Conservation (phyloP, 139 green algal species). For the Micractinium conductrix region DNA sequence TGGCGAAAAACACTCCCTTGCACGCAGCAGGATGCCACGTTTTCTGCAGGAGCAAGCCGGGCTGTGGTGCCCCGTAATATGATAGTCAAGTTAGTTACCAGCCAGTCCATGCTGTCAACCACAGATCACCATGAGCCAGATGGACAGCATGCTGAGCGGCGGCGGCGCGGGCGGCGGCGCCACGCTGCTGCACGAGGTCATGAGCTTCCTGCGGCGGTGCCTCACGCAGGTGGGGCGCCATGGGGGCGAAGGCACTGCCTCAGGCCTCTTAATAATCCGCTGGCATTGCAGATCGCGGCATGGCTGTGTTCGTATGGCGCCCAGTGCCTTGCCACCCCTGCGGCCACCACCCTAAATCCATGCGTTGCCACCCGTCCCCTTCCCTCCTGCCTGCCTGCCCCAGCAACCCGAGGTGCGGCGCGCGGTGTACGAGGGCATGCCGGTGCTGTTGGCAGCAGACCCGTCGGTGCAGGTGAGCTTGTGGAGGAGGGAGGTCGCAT, state of each 20-base stretch:
- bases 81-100: too few species aligned
- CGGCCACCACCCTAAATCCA: too few species aligned
- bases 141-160: slow-evolving; percentile 20
- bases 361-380: neutral
- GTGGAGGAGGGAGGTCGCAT: too few species aligned
- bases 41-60: too few species aligned
- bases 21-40: too few species aligned
- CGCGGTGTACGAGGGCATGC: slow-evolving; percentile 41
- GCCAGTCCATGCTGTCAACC: neutral
- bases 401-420: slow-evolving; percentile 45
- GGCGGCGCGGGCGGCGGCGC: slow-evolving; percentile 17
- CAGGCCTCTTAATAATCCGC: too few species aligned
- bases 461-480: slow-evolving; percentile 26
- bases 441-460: slow-evolving; percentile 36
- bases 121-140: slow-evolving; percentile 39
- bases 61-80: too few species aligned
- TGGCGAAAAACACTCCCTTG: too few species aligned
- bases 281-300: too few species aligned
- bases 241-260: too few species aligned
- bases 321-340: too few species aligned
- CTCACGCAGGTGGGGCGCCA: slow-evolving; percentile 27
- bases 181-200: slow-evolving; percentile 45
- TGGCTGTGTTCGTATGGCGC: too few species aligned
- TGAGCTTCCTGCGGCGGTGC: slow-evolving; percentile 44
- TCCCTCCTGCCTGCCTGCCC: neutral